phyloP scores from a whole-genome alignment of 768 basidiomycete species.

The Rhizopogon sp. region DNA sequence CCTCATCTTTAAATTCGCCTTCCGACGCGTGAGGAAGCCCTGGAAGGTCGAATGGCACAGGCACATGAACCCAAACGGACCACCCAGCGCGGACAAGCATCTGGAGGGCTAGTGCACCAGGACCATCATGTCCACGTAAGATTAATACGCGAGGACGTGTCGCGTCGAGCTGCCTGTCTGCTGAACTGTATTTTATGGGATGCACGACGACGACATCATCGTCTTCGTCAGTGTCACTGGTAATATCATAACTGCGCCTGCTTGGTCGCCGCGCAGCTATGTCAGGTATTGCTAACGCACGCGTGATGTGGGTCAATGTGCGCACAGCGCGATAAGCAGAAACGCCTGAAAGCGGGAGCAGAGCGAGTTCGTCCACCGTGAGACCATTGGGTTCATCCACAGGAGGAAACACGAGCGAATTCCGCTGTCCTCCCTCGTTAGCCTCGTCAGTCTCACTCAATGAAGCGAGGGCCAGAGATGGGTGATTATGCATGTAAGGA shows the following conservation, averaged over 20 bases:
- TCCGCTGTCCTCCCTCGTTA: conserved; percentile 8
- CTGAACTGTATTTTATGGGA: conserved; percentile 1
- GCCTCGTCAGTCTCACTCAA: conserved; percentile 2
- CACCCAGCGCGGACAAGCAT: conserved; percentile 69
- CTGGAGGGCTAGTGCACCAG: conserved; percentile 73
- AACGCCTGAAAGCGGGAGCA: conserved; percentile 74
- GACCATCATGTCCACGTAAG: conserved; percentile 67
- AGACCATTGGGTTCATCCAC: conserved; percentile 19
- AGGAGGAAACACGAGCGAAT: conserved; percentile 4
- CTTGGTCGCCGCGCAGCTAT: background rate
- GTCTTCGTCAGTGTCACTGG: conserved; percentile 10
- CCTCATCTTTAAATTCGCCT: conserved; percentile 27
- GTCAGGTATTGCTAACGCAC: conserved; percentile 13
- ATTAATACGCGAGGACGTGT: conserved; percentile 48
- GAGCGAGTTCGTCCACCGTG: conserved; percentile 69
- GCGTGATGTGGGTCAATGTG: conserved; percentile 43
- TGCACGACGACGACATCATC: background rate
- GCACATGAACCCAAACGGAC: conserved; percentile 70
- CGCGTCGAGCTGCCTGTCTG: conserved; percentile 7
- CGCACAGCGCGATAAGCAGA: conserved; percentile 81
- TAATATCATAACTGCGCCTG: conserved; percentile 16
- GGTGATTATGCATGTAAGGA: conserved; percentile 37
- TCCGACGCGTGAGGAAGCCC: conserved; percentile 31
- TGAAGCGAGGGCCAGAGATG: conserved; percentile 11
- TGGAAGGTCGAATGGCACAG: conserved; percentile 27